Base-by-base conservation (phyloP, 495 filamentous ascomycete genomes). In the Daldinia childiae region DNA sequence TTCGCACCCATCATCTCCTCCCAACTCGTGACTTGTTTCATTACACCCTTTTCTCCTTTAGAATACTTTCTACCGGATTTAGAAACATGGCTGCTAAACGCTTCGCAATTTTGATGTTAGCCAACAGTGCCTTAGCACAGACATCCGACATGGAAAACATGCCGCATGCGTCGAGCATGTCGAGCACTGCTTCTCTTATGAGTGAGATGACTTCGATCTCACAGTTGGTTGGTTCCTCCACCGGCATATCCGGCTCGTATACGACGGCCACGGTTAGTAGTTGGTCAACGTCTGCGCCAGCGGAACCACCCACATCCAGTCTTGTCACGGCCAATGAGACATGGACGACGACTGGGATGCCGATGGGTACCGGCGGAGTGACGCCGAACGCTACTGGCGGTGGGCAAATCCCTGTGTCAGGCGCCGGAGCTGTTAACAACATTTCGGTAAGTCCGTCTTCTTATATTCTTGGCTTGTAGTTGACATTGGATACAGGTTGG, bases 401-500 rank as follows among this genome's bases (percentile, higher is more conserved):
- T 24, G 56, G 43, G n/a, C 34, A 55, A 51, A 34, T 50, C 24
- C 55, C 72, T 14, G 11, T 70, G 6, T n/a, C 58, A 11, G 74
- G 39, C 55, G 34, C 61, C 21, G 58, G 58, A 24, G 58, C 39
- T 21, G 38, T 64, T n/a, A 66, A 43, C 39, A 34, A 58, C 11
- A 55, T 71, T 67, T 77, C 69, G 51, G 75, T 75, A 56, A 64
- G 66, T 50, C 62, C 6, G 36, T 34, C 21, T n/a, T 6, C 15
- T 6, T 50, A 62, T 56, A 32, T 27, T n/a, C 32, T 38, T 6
- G 6, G 29, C 19, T 9, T 50, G 19, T 38, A 24, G 56, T 66
- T 77, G 39, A 77, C 55, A 27, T 56, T 14, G 29, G 7, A 39
- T 24, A 0, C 14, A 77, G 75, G 21, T 71, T 36, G 72, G 75